Percentiles rank a stretch among this genome's conserved stretches.
These are phyloP conservation scores for Calamus simplicifolius DNA, from an alignment of 176 grass and related monocot species.

Conservation along the genomic window DNA sequence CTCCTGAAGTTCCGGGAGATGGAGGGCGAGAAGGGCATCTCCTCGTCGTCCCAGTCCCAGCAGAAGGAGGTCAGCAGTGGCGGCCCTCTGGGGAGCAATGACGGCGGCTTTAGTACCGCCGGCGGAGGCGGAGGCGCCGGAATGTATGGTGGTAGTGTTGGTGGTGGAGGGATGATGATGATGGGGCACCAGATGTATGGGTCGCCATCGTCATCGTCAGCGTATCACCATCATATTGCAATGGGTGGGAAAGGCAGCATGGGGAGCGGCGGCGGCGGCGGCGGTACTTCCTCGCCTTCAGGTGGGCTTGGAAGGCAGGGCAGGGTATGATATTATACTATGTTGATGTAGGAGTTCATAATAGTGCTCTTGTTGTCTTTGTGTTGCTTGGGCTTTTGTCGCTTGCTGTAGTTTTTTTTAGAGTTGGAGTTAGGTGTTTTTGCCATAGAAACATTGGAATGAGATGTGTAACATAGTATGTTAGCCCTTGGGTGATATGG, in stretches of 20 bases:
- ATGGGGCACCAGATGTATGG: constrained; percentile 53
- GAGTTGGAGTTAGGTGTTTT: too few species aligned
- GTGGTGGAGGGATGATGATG: constrained; percentile 48
- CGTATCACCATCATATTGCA: constrained; percentile 35
- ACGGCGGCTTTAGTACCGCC: constrained; percentile 17
- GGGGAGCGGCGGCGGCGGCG: constrained; percentile 11
- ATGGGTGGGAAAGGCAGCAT: constrained; percentile 40
- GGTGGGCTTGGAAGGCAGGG: constrained; percentile 38
- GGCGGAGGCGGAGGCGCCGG: neutral
- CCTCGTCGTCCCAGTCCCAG: constrained; percentile 11
- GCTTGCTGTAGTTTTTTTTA: too few species aligned
- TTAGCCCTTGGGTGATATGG: too few species aligned
- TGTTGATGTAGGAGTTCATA: too few species aligned
- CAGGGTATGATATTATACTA: constrained; percentile 18
- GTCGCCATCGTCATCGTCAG: constrained; percentile 1
- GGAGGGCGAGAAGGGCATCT: constrained; percentile 59
- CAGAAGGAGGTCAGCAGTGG: constrained; percentile 16
- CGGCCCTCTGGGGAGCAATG: constrained; percentile 10
- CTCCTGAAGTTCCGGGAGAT: constrained; percentile 92
- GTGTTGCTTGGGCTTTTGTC: too few species aligned
- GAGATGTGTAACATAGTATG: too few species aligned
- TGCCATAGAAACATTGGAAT: too few species aligned
- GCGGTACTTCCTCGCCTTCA: constrained; percentile 23
- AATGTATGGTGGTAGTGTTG: neutral
- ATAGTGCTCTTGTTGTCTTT: too few species aligned